phyloP scores from a whole-genome alignment of 148 eudicot species.

The Camellia japonica region DNA sequence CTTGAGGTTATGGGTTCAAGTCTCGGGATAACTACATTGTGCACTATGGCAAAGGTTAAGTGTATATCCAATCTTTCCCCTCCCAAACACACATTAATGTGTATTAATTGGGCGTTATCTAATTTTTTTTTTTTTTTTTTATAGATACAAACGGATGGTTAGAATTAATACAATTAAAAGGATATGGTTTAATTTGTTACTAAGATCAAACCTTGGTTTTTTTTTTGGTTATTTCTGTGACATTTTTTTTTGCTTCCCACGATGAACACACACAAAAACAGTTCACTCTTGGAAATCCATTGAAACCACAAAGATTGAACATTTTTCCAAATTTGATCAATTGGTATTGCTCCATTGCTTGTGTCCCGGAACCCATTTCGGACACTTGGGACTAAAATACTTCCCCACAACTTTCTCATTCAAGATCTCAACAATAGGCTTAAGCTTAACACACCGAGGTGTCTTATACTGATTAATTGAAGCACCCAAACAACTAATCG shows the following conservation, averaged over 20 bases:
- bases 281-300: constrained; percentile 1
- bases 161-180: no score
- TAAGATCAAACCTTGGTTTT: no score
- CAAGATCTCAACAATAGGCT: constrained; percentile 77
- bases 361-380: constrained; percentile 80
- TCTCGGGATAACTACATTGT: no score
- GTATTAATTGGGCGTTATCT: no score
- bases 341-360: constrained; percentile 71
- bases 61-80: no score
- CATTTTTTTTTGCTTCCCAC: not conserved
- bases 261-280: constrained; percentile 25
- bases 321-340: constrained; percentile 9
- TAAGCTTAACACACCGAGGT: constrained; percentile 82
- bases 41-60: no score
- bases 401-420: constrained; percentile 56
- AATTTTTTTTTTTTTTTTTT: no score
- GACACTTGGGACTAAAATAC: constrained; percentile 86
- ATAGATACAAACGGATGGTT: no score
- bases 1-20: no score
- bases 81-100: no score
- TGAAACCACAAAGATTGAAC: not conserved
- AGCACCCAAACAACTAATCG: constrained; percentile 78
- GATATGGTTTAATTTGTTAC: no score
- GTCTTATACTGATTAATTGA: constrained; percentile 94
- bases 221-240: not conserved